Percentiles rank a stretch among this genome's conserved stretches.
phyloP scores from a whole-genome alignment of 495 filamentous ascomycete species.

The Tuber magnatum region DNA sequence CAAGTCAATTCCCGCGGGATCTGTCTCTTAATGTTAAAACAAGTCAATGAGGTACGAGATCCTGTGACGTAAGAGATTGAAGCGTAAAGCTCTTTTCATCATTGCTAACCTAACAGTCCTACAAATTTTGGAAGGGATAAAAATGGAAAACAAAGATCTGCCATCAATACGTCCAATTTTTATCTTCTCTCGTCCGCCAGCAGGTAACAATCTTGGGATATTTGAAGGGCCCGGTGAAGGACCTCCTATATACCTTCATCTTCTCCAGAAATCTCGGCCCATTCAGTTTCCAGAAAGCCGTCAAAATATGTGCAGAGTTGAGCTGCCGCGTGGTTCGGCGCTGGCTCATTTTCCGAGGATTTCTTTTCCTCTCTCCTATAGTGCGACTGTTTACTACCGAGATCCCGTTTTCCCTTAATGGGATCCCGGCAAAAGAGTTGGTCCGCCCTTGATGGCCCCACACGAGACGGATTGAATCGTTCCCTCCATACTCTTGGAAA shows the following conservation, averaged over 20 bases:
- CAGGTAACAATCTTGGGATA: constrained; percentile 3
- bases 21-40: not conserved
- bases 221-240: not conserved
- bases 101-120: not conserved
- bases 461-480: not conserved
- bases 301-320: constrained; percentile 12
- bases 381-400: not conserved
- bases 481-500: not conserved
- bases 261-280: constrained; percentile 3
- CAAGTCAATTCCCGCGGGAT: too few relatives aligned
- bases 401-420: constrained; percentile 6
- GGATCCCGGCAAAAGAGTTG: not conserved
- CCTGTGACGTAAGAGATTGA: not conserved
- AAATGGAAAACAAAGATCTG: not conserved
- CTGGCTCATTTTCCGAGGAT: not conserved
- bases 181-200: constrained; percentile 1
- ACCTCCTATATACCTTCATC: constrained; percentile 1
- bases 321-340: not conserved
- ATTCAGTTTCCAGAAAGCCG: constrained; percentile 8
- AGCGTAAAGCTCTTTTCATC: not conserved
- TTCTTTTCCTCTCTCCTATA: not conserved
- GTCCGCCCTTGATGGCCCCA: not conserved
- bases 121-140: not conserved
- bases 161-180: constrained; percentile 12
- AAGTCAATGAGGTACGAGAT: not conserved